Evolutionary conservation across 139 green algal species (phyloP).

Genomic region (Deuterostichococcus epilithicus): DNA sequence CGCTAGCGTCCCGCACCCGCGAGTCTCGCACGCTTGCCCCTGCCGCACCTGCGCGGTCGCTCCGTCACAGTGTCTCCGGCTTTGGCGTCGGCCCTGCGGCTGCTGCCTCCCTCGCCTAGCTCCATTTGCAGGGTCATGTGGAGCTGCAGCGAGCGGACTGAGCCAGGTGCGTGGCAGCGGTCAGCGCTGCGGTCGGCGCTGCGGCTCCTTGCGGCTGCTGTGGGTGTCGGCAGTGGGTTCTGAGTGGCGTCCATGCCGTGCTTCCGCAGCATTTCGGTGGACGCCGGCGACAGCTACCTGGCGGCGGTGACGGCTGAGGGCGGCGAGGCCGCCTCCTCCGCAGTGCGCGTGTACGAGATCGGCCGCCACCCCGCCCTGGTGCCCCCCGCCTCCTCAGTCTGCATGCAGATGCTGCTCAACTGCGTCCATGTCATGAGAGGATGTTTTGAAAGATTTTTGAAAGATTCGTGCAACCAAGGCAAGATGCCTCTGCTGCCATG

Average conservation of each 20-base stretch:
- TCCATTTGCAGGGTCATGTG: background rate
- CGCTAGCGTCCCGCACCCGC: too few relatives aligned
- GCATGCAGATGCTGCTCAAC: too few relatives aligned
- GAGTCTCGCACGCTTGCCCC: background rate
- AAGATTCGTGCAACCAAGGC: too few relatives aligned
- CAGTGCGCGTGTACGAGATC: conserved; percentile 54
- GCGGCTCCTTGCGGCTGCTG: background rate
- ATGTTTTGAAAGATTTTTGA: too few relatives aligned
- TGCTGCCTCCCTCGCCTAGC: too few relatives aligned
- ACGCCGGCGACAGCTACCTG: conserved; percentile 27
- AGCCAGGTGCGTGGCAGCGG: background rate
- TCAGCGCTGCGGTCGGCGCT: background rate
- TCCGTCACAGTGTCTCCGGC: background rate
- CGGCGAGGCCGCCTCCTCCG: conserved; percentile 25
- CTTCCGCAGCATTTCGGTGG: background rate
- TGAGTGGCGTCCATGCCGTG: too few relatives aligned
- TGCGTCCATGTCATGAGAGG: too few relatives aligned
- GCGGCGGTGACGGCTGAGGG: conserved; percentile 55
- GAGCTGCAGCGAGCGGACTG: background rate
- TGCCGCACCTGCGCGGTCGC: background rate
- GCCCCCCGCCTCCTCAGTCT: background rate
- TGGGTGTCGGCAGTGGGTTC: background rate
- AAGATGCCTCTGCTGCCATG: too few relatives aligned
- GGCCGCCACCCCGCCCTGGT: conserved; percentile 22
- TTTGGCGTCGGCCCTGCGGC: background rate